Evolutionary conservation across 2,329 filamentous ascomycete genomes (phyloP), one percentile per base, ranked within the genome.

Genomic region (Claviceps sorghi): DNA sequence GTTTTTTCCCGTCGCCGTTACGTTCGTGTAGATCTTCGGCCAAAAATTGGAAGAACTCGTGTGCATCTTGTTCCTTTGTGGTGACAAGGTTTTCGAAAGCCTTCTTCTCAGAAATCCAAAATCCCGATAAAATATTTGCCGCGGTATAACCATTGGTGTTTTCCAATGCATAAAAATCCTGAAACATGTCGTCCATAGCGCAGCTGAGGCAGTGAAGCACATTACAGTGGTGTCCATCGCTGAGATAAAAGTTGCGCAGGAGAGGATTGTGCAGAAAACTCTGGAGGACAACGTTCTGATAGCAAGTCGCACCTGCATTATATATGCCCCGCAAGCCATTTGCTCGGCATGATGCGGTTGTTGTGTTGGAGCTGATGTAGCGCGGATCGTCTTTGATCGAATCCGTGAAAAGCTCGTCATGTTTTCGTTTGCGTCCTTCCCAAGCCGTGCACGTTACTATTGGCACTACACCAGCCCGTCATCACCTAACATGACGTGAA

Each of bases 251-350:
- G 60, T 91, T 90, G 54, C 88, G 83, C 32, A 98, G 78, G 45
- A 96, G 77, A 0, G 91, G 91, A 63, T 97, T 96, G 70, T 96
- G 91, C 52, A 97, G 79, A 60, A 98, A 82, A 53, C 86, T 89
- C 67, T 97, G 93, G 17, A 98, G 75, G 48, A 97, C 89, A 32
- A 96, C 91, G 60, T 93, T 95, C 77, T 97, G 91, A 69, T 96
- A 98, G 72, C 91, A 98, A 11, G 93, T 97, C 54, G 94, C 89
- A n/a, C 91, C 93, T 65, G 95, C 91, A 63, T 97, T 98, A 69
- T 95, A 96, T 55, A 98, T 84, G 34, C 91, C 91, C 38, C 93
- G 82, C 41, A 96, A 79, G 10, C 93, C 91, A 58, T 85, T 89
- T 19, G 88, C 89, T 53, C 87, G 82, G 64, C 91, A 96, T 13